phyloP scores from a whole-genome alignment of 371 early-diverging fungal species.

The Saksenaea vasiformis region DNA sequence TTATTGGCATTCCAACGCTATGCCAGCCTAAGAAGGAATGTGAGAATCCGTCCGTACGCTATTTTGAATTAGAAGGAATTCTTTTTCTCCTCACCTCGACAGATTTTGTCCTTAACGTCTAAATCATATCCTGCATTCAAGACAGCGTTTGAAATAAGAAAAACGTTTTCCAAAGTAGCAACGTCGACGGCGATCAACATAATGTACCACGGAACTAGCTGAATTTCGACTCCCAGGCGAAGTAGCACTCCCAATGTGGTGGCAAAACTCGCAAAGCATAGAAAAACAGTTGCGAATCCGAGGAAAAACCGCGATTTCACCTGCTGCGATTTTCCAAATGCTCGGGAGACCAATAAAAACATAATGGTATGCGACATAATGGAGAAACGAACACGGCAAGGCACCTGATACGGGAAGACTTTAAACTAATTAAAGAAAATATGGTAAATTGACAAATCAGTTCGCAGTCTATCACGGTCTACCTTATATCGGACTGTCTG shows the following conservation, averaged over 20 bases:
- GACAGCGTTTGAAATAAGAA: constrained; percentile 69
- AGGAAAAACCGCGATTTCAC: constrained; percentile 77
- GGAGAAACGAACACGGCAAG: constrained; percentile 21
- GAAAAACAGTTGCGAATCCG: constrained; percentile 62
- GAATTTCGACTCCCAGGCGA: constrained; percentile 22
- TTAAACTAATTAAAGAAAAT: constrained; percentile 18
- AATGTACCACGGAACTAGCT: constrained; percentile 56
- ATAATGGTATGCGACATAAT: constrained; percentile 25
- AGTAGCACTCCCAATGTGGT: constrained; percentile 32
- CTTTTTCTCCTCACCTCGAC: constrained; percentile 38
- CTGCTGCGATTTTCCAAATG: constrained; percentile 63
- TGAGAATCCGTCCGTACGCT: neutral
- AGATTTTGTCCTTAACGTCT: constrained; percentile 71
- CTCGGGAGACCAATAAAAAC: constrained; percentile 66
- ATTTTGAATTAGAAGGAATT: neutral
- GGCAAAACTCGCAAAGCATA: constrained; percentile 32
- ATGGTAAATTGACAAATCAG: neutral
- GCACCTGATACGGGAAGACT: constrained; percentile 27
- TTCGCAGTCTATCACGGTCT: neutral
- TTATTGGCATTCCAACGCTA: constrained; percentile 68
- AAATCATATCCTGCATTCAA: constrained; percentile 67
- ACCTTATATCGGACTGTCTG: constrained; percentile 37
- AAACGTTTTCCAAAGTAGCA: constrained; percentile 74
- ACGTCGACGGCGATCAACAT: constrained; percentile 70
- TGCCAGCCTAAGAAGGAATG: constrained; percentile 45